Evolutionary conservation across 208 protist species (phyloP).

Genomic region (Acanthamoeba quina): DNA sequence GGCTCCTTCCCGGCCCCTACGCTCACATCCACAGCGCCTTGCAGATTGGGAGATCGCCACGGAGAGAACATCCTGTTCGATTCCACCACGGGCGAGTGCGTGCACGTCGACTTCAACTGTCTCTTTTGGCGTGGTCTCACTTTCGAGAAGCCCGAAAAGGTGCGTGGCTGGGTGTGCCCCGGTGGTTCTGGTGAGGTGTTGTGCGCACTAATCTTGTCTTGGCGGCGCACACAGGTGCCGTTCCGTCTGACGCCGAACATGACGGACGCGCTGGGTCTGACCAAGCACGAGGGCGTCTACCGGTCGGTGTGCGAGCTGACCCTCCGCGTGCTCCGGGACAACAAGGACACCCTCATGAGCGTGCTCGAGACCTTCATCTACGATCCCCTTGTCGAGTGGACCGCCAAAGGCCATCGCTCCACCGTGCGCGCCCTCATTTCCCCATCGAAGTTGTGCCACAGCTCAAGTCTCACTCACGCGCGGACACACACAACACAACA

Average conservation of each 20-base stretch:
- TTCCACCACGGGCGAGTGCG: constrained; percentile 91
- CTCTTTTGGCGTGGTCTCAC: constrained; percentile 36
- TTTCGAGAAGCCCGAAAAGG: constrained; percentile 29
- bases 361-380: constrained; percentile 92
- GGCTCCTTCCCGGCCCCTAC: too few relatives aligned
- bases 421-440: not conserved
- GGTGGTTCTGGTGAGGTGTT: constrained; percentile 88
- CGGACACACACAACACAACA: not conserved
- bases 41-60: constrained; percentile 96
- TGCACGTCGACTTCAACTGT: constrained; percentile 96
- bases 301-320: constrained; percentile 91
- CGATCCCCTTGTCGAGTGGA: constrained; percentile 89
- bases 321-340: constrained; percentile 91
- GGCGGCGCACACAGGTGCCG: constrained; percentile 96
- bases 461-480: too few relatives aligned
- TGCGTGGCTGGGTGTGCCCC: too few relatives aligned
- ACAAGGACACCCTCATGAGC: constrained; percentile 71
- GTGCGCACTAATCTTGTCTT: constrained; percentile 92
- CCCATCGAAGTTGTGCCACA: not conserved
- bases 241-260: constrained; percentile 98
- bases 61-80: constrained; percentile 97
- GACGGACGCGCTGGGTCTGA: constrained; percentile 94
- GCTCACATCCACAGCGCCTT: not conserved
- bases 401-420: constrained; percentile 29
- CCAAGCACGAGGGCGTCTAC: constrained; percentile 95